These are phyloP conservation scores for Neckera pumila DNA, from an alignment of 225 moss, liverwort and hornwort species.

Conservation along the genomic window DNA sequence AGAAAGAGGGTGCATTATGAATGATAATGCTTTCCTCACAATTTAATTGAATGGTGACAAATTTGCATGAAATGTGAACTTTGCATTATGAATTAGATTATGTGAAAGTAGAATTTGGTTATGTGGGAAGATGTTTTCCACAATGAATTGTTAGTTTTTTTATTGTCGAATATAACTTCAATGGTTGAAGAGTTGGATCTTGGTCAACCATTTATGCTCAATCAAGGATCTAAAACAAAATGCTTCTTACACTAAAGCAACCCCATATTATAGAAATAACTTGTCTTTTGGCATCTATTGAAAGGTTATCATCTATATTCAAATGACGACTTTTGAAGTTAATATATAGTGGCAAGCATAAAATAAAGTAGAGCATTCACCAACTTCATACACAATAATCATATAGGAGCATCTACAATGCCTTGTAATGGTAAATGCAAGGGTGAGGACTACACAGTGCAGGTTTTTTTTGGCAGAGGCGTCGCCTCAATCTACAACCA, in stretches of 20 bases:
- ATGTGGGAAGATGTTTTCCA: not conserved
- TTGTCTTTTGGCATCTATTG: not conserved
- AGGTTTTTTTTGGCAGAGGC: too few species aligned
- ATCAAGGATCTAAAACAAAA: too few species aligned
- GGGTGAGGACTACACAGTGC: too few species aligned
- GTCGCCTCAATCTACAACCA: too few species aligned
- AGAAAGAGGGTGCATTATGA: not conserved
- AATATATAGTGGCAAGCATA: too few species aligned
- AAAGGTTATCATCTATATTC: not conserved
- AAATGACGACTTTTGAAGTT: rapidly evolving
- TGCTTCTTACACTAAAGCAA: not conserved
- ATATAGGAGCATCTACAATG: too few species aligned
- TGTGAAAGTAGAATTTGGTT: rapidly evolving
- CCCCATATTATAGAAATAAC: not conserved
- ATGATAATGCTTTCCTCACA: not conserved
- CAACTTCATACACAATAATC: not conserved
- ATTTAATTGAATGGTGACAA: not conserved
- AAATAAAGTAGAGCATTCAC: not conserved
- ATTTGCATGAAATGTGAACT: not conserved
- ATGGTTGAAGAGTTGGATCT: not conserved
- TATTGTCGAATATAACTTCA: not conserved
- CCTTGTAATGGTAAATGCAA: too few species aligned
- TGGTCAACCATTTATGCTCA: not conserved
- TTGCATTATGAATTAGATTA: not conserved
- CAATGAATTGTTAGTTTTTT: not conserved